These are phyloP conservation scores for Blastocrithidia nonstop DNA, from an alignment of 208 protist species.

Conservation along the genomic window DNA sequence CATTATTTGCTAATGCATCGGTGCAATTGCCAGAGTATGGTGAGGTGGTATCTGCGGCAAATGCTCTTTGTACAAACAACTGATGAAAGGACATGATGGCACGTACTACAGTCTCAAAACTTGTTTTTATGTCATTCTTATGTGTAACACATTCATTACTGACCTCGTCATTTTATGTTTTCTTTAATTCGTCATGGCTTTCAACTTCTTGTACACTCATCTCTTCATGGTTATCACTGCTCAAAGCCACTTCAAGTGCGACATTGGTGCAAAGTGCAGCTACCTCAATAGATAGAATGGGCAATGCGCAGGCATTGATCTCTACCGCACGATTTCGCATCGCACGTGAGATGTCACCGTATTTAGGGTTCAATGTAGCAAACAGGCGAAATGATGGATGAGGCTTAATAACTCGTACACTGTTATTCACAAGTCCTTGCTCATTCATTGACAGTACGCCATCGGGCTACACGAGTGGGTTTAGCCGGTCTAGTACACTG, in stretches of 20 bases:
- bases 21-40: conserved; percentile 25
- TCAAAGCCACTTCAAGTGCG: not conserved
- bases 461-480: conserved; percentile 97
- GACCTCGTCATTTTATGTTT: too few species aligned
- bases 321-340: conserved; percentile 99
- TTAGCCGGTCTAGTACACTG: conserved; percentile 99
- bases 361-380: conserved; percentile 93
- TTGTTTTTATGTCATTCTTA: too few species aligned
- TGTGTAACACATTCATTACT: too few species aligned
- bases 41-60: conserved; percentile 42
- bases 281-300: conserved; percentile 47
- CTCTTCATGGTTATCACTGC: too few species aligned
- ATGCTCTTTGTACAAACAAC: conserved; percentile 42
- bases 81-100: conserved; percentile 48
- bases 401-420: conserved; percentile 85
- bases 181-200: too few species aligned
- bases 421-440: conserved; percentile 88
- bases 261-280: not conserved
- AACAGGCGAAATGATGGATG: conserved; percentile 99
- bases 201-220: too few species aligned
- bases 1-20: conserved; percentile 54
- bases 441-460: conserved; percentile 93
- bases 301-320: conserved; percentile 78
- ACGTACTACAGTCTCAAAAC: too few species aligned
- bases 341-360: conserved; percentile 98